Evolutionary conservation across 768 basidiomycete genomes (phyloP).

Genomic region (Mycena rosella): DNA sequence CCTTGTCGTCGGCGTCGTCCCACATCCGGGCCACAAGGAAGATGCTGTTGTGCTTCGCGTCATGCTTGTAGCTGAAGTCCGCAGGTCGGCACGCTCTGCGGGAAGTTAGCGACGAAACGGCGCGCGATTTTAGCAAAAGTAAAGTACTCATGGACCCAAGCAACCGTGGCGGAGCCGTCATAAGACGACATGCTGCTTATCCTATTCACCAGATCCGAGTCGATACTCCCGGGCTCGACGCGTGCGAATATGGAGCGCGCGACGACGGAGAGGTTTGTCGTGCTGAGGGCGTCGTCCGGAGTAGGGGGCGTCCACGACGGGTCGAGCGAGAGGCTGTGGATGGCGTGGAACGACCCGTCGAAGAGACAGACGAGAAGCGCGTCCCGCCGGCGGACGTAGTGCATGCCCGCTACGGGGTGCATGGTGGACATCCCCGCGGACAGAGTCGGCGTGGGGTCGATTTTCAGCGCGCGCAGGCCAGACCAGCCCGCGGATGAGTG

Average conservation of each 20-base stretch:
- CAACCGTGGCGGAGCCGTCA: slow-evolving; percentile 64
- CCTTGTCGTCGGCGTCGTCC: slow-evolving; percentile 54
- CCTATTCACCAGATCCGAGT: slow-evolving; percentile 66
- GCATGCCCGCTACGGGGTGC: slow-evolving; percentile 69
- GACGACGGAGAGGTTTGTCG: slow-evolving; percentile 60
- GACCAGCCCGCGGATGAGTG: slow-evolving; percentile 56
- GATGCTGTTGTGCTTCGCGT: slow-evolving; percentile 70
- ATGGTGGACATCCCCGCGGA: slow-evolving; percentile 73
- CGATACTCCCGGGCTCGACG: slow-evolving; percentile 57
- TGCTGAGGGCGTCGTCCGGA: slow-evolving; percentile 46
- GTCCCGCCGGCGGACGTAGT: slow-evolving; percentile 65
- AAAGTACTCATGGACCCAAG: slow-evolving; percentile 81
- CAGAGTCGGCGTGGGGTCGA: slow-evolving; percentile 59
- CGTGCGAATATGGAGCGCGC: slow-evolving; percentile 65
- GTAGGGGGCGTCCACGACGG: slow-evolving; percentile 56
- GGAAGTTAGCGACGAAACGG: slow-evolving; percentile 17
- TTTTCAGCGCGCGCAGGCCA: slow-evolving; percentile 57
- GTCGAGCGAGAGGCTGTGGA: slow-evolving; percentile 63
- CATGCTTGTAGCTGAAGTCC: slow-evolving; percentile 87
- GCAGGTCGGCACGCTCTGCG: slow-evolving; percentile 69
- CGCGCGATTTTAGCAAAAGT: slow-evolving; percentile 7
- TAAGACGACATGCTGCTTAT: slow-evolving; percentile 72
- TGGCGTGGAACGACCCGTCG: slow-evolving; percentile 79
- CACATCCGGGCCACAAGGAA: slow-evolving; percentile 72
- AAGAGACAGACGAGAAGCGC: slow-evolving; percentile 68